Percentiles rank a stretch among this genome's conserved stretches.
Conservation (phyloP, 805 yeast species). For the Ogataea minuta region DNA sequence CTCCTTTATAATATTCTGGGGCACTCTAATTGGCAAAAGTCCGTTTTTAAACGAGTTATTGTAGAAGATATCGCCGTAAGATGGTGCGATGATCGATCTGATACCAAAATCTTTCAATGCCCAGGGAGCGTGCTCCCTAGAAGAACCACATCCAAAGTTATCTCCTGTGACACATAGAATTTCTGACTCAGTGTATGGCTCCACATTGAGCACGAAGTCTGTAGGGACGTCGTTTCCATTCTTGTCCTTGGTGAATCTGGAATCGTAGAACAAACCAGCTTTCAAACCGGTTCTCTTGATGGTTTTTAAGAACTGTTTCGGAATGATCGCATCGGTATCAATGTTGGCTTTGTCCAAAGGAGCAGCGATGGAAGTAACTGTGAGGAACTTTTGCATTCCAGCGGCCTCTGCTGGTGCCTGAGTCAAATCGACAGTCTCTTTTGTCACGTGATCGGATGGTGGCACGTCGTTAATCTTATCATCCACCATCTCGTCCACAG, state of each 20-base stretch:
- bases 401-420: conserved; percentile 38
- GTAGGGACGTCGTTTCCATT: conserved; percentile 75
- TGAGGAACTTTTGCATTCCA: conserved; percentile 73
- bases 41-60: conserved; percentile 97
- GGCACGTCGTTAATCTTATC: conserved; percentile 68
- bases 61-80: conserved; percentile 97
- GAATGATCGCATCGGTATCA: conserved; percentile 98
- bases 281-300: conserved; percentile 94
- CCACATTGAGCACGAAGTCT: conserved; percentile 87
- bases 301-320: conserved; percentile 96
- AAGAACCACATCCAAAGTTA: conserved; percentile 98
- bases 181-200: conserved; percentile 76
- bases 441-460: conserved; percentile 42
- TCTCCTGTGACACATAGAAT: conserved; percentile 91
- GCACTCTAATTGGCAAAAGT: conserved; percentile 86
- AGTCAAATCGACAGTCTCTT: conserved; percentile 32
- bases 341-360: conserved; percentile 93
- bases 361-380: conserved; percentile 84
- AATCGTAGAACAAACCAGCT: conserved; percentile 87
- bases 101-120: conserved; percentile 97
- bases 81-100: conserved; percentile 93
- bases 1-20: conserved; percentile 66
- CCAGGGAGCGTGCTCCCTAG: conserved; percentile 99
- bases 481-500: conserved; percentile 42
- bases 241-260: conserved; percentile 68